Evolutionary conservation across 106 monocot genomes (phyloP).

Genomic region (Apostasia ramifera): DNA sequence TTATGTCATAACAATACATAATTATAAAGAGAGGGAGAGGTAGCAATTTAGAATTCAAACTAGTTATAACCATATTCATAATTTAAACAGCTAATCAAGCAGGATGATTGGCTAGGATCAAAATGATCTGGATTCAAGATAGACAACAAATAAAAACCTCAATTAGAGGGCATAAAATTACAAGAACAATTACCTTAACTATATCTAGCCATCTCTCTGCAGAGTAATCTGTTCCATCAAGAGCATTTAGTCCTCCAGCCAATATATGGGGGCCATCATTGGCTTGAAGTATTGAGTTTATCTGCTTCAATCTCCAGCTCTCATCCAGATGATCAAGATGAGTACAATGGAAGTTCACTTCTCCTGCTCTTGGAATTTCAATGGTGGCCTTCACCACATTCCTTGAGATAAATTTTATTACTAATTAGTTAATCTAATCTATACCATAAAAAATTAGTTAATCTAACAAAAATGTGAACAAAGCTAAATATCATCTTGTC

Average conservation of each 20-base stretch:
- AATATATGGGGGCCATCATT: conserved; percentile 58
- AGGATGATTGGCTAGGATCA: too few species aligned
- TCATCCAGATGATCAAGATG: conserved; percentile 85
- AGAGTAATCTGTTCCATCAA: conserved; percentile 70
- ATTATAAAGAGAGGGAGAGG: too few species aligned
- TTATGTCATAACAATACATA: too few species aligned
- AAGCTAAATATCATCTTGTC: too few species aligned
- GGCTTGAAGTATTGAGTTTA: conserved; percentile 45
- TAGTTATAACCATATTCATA: too few species aligned
- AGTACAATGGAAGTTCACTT: conserved; percentile 54
- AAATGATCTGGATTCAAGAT: neutral
- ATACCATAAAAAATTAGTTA: too few species aligned
- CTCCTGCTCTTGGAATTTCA: conserved; percentile 37
- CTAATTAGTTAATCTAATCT: too few species aligned
- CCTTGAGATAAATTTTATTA: conserved; percentile 16
- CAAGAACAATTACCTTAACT: conserved; percentile 24
- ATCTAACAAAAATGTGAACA: too few species aligned
- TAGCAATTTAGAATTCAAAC: too few species aligned
- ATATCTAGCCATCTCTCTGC: conserved; percentile 51
- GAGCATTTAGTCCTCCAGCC: conserved; percentile 66
- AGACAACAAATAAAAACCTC: neutral
- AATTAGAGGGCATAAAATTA: too few species aligned
- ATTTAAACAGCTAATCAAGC: too few species aligned
- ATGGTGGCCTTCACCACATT: conserved; percentile 67
- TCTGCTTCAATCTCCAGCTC: conserved; percentile 81